phyloP scores from a whole-genome alignment of 345 rosid species.

The Rhodamnia rubescens region DNA sequence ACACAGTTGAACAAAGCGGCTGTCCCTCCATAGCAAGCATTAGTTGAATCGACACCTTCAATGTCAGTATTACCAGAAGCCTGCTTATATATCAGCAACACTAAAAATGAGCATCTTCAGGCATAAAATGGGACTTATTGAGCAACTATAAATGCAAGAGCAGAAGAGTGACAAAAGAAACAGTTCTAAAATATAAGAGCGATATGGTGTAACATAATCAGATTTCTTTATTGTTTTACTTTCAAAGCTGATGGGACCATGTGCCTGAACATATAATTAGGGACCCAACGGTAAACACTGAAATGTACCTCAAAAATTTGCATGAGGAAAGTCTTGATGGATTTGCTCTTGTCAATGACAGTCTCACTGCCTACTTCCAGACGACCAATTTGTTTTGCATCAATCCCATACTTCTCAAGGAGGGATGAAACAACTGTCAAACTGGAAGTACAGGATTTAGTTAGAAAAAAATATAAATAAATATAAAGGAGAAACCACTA shows the following conservation, averaged over 20 bases:
- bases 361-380: conserved; percentile 99
- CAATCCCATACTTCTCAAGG: conserved; percentile 80
- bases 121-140: not conserved
- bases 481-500: not conserved
- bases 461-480: not conserved
- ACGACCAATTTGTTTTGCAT: conserved; percentile 92
- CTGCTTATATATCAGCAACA: conserved; percentile 32
- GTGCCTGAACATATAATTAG: not conserved
- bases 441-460: conserved; percentile 24
- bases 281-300: not conserved
- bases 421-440: conserved; percentile 84
- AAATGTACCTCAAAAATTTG: conserved; percentile 83
- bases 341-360: conserved; percentile 98
- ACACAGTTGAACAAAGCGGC: conserved; percentile 96
- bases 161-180: not conserved
- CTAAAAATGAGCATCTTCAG: not conserved
- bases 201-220: not conserved
- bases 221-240: not conserved
- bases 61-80: conserved; percentile 89
- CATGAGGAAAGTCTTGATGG: conserved; percentile 98
- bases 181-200: not conserved
- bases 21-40: conserved; percentile 99
- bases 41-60: conserved; percentile 96
- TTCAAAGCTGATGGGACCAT: not conserved
- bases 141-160: not conserved